Conservation (phyloP, 2,329 filamentous ascomycete genomes). For the Ciborinia camelliae region DNA sequence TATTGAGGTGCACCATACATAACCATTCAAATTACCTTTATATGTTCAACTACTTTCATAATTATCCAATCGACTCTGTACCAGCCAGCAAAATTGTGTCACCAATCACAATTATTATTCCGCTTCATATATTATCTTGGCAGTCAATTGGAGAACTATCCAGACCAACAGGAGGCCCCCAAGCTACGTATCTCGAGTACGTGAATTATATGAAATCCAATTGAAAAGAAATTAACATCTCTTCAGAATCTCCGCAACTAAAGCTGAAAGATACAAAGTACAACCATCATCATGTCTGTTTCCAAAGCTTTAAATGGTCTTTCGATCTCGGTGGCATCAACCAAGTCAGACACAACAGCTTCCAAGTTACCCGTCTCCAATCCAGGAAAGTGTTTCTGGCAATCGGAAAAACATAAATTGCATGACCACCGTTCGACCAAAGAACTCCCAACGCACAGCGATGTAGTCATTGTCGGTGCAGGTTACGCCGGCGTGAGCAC, state of each 20-base stretch:
- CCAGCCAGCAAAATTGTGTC: neutral
- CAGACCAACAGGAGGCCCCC: neutral
- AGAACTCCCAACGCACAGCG: slow-evolving; percentile 22
- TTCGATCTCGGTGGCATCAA: neutral
- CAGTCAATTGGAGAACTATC: neutral
- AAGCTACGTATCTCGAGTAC: neutral
- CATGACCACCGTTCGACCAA: slow-evolving; percentile 25
- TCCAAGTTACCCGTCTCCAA: slow-evolving; percentile 20
- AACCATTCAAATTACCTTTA: neutral
- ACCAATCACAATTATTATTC: neutral
- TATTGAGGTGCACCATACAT: neutral
- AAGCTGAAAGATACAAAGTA: neutral
- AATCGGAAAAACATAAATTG: slow-evolving; percentile 19
- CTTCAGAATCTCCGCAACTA: neutral
- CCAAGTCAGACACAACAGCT: neutral
- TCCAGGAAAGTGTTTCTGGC: slow-evolving; percentile 23
- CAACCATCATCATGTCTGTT: neutral
- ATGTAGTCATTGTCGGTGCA: slow-evolving; percentile 28
- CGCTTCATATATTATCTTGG: neutral
- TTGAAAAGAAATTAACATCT: neutral
- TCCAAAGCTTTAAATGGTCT: neutral
- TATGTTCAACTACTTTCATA: neutral
- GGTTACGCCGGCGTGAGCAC: slow-evolving; percentile 25
- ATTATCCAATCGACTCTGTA: neutral
- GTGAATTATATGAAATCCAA: no score